Evolutionary conservation across 768 basidiomycete species (phyloP).

Genomic region (Lactarius pseudohatsudake): DNA sequence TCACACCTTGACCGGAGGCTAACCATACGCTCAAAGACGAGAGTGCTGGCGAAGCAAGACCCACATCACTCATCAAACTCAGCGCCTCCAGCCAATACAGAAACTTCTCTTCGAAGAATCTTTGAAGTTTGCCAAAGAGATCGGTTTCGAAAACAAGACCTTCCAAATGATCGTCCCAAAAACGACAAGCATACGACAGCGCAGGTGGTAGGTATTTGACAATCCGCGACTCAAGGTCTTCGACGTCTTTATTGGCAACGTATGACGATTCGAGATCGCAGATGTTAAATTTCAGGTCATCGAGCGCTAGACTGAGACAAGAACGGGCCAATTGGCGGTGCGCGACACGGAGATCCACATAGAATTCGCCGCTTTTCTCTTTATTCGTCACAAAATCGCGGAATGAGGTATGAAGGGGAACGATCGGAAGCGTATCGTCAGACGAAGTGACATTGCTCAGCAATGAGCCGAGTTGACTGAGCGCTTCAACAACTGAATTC

Average conservation of each 20-base stretch:
- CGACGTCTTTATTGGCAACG: not conserved
- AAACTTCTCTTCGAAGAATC: no score
- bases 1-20: no score
- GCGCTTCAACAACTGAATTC: not conserved
- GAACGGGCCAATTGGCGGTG: constrained; percentile 1
- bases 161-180: constrained; percentile 4
- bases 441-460: constrained; percentile 5
- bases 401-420: not conserved
- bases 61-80: no score
- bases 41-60: no score
- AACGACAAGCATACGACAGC: constrained; percentile 4
- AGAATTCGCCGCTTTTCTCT: not conserved
- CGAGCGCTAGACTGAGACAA: not conserved
- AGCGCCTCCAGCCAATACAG: no score
- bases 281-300: constrained; percentile 1
- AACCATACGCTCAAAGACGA: no score
- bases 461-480: constrained; percentile 1
- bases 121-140: not conserved
- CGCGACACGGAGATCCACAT: not conserved
- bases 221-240: not conserved
- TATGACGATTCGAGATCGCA: constrained; percentile 6
- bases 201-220: not conserved
- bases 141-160: not conserved
- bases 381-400: constrained; percentile 1
- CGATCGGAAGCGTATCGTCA: not conserved